These are phyloP conservation scores for Flagelloscypha sp. DNA, from an alignment of 768 basidiomycete species.

Conservation along the genomic window DNA sequence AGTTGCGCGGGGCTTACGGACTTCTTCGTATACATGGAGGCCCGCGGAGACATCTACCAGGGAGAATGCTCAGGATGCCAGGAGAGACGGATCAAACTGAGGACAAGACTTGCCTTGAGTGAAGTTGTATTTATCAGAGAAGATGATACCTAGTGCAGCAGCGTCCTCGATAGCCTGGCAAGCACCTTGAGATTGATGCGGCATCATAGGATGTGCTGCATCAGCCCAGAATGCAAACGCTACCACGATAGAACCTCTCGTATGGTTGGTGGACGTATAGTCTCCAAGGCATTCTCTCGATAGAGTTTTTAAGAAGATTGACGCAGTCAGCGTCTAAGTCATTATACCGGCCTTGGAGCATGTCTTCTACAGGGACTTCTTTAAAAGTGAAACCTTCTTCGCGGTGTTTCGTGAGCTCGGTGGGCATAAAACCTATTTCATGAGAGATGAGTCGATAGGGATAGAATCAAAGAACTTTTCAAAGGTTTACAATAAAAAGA, in stretches of 20 bases:
- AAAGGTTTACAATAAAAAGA: slow-evolving; percentile 23
- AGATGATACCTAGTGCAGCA: slow-evolving; percentile 23
- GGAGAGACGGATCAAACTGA: too few species aligned
- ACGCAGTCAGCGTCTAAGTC: slow-evolving; percentile 24
- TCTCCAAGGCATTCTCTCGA: slow-evolving; percentile 27
- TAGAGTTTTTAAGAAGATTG: slow-evolving; percentile 19
- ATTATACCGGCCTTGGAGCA: slow-evolving; percentile 19
- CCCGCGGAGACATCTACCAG: slow-evolving; percentile 16
- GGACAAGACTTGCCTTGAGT: too few species aligned
- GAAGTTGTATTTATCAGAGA: slow-evolving; percentile 20
- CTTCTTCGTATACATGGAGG: slow-evolving; percentile 19
- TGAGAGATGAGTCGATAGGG: neutral
- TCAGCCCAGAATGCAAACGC: slow-evolving; percentile 22
- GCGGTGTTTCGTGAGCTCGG: slow-evolving; percentile 24
- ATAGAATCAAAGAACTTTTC: too few species aligned
- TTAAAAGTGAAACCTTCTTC: slow-evolving; percentile 24
- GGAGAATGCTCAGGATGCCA: neutral
- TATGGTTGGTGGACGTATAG: slow-evolving; percentile 26
- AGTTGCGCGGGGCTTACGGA: slow-evolving; percentile 24
- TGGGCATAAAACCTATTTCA: slow-evolving; percentile 23
- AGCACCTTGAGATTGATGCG: slow-evolving; percentile 24
- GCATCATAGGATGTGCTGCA: slow-evolving; percentile 23
- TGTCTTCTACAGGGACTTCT: slow-evolving; percentile 23
- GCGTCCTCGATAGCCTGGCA: slow-evolving; percentile 25
- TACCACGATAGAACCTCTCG: slow-evolving; percentile 18